Percentiles rank a stretch among this genome's conserved stretches.
These are phyloP conservation scores for Zymoseptoria brevis DNA, from an alignment of 2,329 filamentous ascomycete species.

Conservation along the genomic window DNA sequence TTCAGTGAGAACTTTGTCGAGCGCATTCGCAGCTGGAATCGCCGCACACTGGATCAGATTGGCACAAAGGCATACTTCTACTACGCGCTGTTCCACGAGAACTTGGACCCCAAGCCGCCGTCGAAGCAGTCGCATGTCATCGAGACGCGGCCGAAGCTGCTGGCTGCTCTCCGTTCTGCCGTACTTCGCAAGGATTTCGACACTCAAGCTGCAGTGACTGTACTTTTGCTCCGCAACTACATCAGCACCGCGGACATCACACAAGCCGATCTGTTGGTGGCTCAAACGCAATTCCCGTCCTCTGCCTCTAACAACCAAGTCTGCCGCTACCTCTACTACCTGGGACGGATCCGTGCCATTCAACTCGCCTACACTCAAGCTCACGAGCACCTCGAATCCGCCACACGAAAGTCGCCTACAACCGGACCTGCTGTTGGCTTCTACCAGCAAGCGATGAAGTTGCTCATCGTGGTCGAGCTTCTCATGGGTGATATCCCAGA, in stretches of 20 bases:
- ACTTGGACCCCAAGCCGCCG: slow-evolving; percentile 76
- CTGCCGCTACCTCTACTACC: slow-evolving; percentile 92
- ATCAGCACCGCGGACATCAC: slow-evolving; percentile 92
- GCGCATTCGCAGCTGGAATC: slow-evolving; percentile 80
- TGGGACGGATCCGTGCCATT: slow-evolving; percentile 91
- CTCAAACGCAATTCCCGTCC: slow-evolving; percentile 89
- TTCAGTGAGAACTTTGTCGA: slow-evolving; percentile 81
- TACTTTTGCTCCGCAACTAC: slow-evolving; percentile 90
- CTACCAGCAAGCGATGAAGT: slow-evolving; percentile 90
- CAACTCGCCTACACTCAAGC: slow-evolving; percentile 96
- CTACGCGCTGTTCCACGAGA: slow-evolving; percentile 90
- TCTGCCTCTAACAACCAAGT: slow-evolving; percentile 97
- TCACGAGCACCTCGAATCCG: slow-evolving; percentile 85
- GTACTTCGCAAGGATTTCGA: slow-evolving; percentile 94
- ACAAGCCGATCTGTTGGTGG: slow-evolving; percentile 90
- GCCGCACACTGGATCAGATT: slow-evolving; percentile 85
- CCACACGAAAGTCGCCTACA: slow-evolving; percentile 89
- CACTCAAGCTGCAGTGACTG: slow-evolving; percentile 93
- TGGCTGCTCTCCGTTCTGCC: slow-evolving; percentile 86
- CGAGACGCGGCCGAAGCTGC: slow-evolving; percentile 73
- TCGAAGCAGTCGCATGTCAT: slow-evolving; percentile 84
- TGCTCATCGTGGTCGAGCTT: slow-evolving; percentile 91
- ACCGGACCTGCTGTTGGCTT: slow-evolving; percentile 86
- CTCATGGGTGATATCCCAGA: slow-evolving; percentile 98
- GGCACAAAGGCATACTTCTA: slow-evolving; percentile 97